phyloP scores from a whole-genome alignment of 176 grass and related monocot species.

The Pontederia crassipes region DNA sequence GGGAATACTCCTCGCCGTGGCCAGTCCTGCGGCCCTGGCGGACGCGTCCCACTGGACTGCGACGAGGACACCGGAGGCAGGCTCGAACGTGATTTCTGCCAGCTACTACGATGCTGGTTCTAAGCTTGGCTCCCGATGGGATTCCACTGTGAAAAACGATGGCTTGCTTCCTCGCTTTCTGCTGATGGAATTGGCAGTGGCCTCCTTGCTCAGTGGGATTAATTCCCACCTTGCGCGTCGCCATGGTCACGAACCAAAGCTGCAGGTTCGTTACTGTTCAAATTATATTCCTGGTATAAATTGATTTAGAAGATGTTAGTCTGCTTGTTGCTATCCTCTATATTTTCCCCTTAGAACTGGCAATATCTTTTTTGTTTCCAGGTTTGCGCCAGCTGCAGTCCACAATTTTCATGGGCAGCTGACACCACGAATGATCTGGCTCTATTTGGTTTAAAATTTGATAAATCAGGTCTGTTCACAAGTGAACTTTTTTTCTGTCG shows the following conservation, averaged over 20 bases:
- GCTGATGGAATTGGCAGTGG: not conserved
- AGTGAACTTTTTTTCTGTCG: too few relatives aligned
- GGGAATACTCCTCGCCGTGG: not conserved
- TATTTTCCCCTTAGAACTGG: too few relatives aligned
- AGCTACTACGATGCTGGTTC: not conserved
- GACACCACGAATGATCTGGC: too few relatives aligned
- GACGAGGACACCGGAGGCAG: not conserved
- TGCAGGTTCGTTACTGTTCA: not conserved
- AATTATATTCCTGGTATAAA: not conserved
- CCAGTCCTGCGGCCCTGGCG: not conserved
- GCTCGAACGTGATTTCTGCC: not conserved
- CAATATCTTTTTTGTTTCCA: too few relatives aligned
- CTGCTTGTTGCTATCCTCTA: too few relatives aligned
- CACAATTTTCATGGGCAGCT: too few relatives aligned
- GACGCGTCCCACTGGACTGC: not conserved
- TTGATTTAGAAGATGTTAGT: too few relatives aligned
- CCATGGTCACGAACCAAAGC: not conserved
- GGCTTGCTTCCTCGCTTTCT: not conserved
- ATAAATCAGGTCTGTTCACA: too few relatives aligned
- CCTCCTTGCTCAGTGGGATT: not conserved
- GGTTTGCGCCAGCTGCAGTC: too few relatives aligned
- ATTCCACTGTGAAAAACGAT: too few relatives aligned
- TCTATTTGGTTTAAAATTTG: too few relatives aligned
- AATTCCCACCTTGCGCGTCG: not conserved
- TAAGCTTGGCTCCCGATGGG: not conserved